Base-by-base conservation (phyloP, 78 protist species). In the Dictyostelium intermedium region DNA sequence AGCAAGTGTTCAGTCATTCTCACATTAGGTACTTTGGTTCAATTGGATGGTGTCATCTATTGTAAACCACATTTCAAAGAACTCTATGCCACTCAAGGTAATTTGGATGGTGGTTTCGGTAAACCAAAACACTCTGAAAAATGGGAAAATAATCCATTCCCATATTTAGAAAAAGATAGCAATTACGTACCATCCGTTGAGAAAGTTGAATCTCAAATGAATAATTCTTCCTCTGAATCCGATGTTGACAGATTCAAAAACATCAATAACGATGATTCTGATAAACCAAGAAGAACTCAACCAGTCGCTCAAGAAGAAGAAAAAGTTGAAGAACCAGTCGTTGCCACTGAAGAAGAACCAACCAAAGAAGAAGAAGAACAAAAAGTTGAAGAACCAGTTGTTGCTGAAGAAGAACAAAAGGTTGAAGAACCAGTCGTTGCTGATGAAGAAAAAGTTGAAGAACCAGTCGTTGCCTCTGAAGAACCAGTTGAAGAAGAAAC, bases 61-160 rank as follows among this genome's bases (percentile, higher is more conserved):
- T 93, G 93, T 35, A 93, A 93, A 84, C 93, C 93, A 56, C 92
- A 85, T 66, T 91, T 91, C 79, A 91, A 91, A 73, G 82, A 91
- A 34, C 94, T 78, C 41, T 91, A 82, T 72, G 87, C 74, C 9
- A 85, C 89, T 87, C 87, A 93, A 85, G 87, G 96, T 34, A 66
- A 78, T 63, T 81, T 82, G 35, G 80, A 74, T 87, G 85, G 82
- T 47, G 87, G 94, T 39, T 91, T 91, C 63, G 94, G 94, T 76
- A 91, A 77, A 41, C 72, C 83, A 34, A 87, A 87, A 80, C 84
- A 47, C 50, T 56, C 86, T 56, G 86, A 82, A 10, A 82, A 82
- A 82, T 82, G 86, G 86, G 86, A 82, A 35, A 83, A 89, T 47
- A 89, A 89, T 35, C 94, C 87, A 89, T 89, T 80, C 87, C 94